Conservation (phyloP, 2,329 filamentous ascomycete genomes). For the Neurospora crassa region DNA sequence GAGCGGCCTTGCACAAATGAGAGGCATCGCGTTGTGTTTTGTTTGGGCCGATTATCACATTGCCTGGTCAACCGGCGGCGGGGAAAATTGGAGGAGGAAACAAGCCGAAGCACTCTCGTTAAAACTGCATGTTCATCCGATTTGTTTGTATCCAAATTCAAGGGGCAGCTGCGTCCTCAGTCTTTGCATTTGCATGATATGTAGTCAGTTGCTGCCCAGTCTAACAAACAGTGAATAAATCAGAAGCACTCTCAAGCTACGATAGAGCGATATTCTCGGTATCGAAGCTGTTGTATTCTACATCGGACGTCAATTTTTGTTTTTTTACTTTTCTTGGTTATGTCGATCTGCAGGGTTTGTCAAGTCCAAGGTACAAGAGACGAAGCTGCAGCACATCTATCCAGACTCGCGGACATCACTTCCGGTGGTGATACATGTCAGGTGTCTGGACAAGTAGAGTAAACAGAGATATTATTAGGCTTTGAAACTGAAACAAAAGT, state of each 20-base stretch:
- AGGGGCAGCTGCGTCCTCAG: not conserved
- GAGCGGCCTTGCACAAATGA: slow-evolving; percentile 20
- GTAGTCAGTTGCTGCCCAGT: not conserved
- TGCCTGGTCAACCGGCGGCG: not conserved
- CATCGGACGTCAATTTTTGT: not conserved
- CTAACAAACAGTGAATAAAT: not conserved
- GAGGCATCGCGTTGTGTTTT: slow-evolving; percentile 20
- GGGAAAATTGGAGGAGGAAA: not conserved
- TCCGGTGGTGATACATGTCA: not conserved
- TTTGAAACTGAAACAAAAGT: not conserved
- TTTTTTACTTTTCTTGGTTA: not conserved
- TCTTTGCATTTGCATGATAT: not conserved
- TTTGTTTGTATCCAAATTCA: not conserved
- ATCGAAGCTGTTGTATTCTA: not conserved
- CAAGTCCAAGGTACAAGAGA: not conserved
- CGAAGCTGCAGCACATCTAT: not conserved
- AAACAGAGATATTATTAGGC: not conserved
- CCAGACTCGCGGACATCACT: not conserved
- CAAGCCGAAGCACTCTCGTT: not conserved
- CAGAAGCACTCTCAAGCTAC: not conserved
- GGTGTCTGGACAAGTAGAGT: not conserved
- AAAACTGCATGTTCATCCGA: not conserved
- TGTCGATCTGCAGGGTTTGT: not conserved
- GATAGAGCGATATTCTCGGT: not conserved
- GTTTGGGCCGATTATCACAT: slow-evolving; percentile 1